Evolutionary conservation across 1,284 basidiomycete species (phyloP).

Genomic region (Trichosporon sp.): DNA sequence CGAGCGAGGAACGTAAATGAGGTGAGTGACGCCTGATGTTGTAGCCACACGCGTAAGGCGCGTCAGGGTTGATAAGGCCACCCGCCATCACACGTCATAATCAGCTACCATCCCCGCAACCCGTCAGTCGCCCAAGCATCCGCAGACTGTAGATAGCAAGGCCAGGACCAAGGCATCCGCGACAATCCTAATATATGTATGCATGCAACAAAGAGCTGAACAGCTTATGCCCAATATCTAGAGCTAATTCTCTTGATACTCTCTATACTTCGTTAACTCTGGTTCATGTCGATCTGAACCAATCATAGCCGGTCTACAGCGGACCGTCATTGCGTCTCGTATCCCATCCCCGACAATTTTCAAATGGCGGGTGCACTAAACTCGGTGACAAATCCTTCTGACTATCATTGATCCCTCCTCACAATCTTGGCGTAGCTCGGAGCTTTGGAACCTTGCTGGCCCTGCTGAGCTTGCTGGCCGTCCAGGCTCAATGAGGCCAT

Average conservation of each 20-base stretch:
- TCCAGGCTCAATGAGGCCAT: constrained; percentile 5
- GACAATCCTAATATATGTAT: background rate
- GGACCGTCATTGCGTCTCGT: no score
- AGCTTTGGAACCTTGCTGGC: constrained; percentile 6
- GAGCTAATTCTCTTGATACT: background rate
- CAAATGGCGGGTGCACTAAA: background rate
- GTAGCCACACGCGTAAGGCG: background rate
- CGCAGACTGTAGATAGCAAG: no score
- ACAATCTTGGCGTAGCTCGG: constrained; percentile 44
- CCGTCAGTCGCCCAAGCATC: no score
- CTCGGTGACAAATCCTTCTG: background rate
- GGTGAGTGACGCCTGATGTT: background rate
- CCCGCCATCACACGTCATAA: background rate
- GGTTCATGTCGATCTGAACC: no score
- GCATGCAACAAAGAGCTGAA: constrained; percentile 1
- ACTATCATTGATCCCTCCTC: constrained; percentile 28
- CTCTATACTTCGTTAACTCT: background rate
- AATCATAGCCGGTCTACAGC: no score
- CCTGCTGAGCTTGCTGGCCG: background rate
- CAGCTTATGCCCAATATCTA: background rate
- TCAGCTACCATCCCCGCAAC: no score
- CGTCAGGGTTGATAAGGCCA: background rate
- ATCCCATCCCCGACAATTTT: no score
- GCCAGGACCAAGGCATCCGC: background rate
- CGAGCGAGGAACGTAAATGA: background rate